Conservation (phyloP, 2,329 filamentous ascomycete species). For the Colletotrichum cuscutae region DNA sequence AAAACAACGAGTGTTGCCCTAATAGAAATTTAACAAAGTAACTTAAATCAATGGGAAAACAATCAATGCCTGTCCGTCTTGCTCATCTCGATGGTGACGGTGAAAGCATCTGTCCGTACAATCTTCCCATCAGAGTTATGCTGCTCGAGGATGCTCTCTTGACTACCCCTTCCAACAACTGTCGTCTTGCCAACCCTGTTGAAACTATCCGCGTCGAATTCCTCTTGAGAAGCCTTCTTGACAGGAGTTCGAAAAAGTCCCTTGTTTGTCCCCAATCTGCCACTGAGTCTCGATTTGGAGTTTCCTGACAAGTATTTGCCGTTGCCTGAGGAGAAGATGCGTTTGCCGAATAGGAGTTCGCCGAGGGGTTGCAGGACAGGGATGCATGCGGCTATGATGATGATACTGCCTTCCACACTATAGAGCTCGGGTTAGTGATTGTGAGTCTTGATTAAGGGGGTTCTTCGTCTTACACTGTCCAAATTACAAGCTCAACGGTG, state of each 20-base stretch:
- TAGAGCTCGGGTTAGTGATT: background rate
- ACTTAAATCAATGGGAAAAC: background rate
- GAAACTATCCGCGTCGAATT: background rate
- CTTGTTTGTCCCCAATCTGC: background rate
- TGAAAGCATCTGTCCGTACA: background rate
- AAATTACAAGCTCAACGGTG: background rate
- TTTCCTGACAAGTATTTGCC: background rate
- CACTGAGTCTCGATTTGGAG: background rate
- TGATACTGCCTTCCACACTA: slow-evolving; percentile 43
- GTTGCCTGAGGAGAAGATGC: slow-evolving; percentile 19
- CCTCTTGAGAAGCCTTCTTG: background rate
- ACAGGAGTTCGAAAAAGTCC: background rate
- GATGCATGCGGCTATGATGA: slow-evolving; percentile 48
- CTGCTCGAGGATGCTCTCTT: background rate
- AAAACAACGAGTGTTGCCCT: background rate
- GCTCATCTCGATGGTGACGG: background rate
- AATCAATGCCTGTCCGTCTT: background rate
- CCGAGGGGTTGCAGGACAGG: slow-evolving; percentile 46
- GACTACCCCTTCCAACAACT: background rate
- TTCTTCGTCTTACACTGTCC: background rate
- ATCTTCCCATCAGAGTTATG: background rate
- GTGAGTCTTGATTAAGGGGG: background rate
- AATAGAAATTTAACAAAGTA: background rate
- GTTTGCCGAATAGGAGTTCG: slow-evolving; percentile 16
- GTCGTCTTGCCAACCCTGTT: background rate